Evolutionary conservation across 2,329 filamentous ascomycete genomes (phyloP), one percentile per base, ranked within the genome.

Genomic region (Penicillium sp.): DNA sequence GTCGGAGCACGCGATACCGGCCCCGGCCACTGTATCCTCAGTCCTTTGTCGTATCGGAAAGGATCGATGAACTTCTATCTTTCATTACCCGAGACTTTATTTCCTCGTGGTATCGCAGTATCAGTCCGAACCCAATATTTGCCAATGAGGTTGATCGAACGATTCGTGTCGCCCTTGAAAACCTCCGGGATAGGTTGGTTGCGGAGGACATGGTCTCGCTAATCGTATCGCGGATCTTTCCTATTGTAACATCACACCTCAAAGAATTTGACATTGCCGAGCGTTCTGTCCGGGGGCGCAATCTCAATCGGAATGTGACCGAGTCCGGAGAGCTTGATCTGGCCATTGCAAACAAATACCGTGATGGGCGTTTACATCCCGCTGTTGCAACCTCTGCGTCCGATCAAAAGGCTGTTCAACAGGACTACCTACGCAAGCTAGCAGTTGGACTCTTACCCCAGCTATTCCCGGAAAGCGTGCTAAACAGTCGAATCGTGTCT

Each of bases 241-340:
- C 94, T 12, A 82, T 97, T 51, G 68, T 98, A 57, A 97, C 91
- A 28, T 77, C 81, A 9, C 93, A 98, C 69, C 81, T 98, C 61
- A 87, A 81, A 57, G 88, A 95, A 58, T 95, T 95, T 60, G 88
- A 90, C 67, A 83, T 93, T 57, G 93, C 93, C 0, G 93, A 98
- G 72, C 81, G 85, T 50, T 79, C 82, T 8, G 87, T 98, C 10
- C 81, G 91, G 47, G 94, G 94, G 12, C 86, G 83, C 65, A 88
- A 95, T 68, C 75, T 97, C 49, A 93, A 89, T 60, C 82, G 88
- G 45, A 89, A 85, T 57, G 83, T 98, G 48, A 97, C 94, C 3
- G 93, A 98, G 71, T 95, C 90, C 1, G 91, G 96, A 64, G 93
- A 98, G 76, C 75, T 98, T 61, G 90, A 97, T 68, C 76, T 95